Conservation (phyloP, 2,329 filamentous ascomycete species). For the Beauveria sp. region DNA sequence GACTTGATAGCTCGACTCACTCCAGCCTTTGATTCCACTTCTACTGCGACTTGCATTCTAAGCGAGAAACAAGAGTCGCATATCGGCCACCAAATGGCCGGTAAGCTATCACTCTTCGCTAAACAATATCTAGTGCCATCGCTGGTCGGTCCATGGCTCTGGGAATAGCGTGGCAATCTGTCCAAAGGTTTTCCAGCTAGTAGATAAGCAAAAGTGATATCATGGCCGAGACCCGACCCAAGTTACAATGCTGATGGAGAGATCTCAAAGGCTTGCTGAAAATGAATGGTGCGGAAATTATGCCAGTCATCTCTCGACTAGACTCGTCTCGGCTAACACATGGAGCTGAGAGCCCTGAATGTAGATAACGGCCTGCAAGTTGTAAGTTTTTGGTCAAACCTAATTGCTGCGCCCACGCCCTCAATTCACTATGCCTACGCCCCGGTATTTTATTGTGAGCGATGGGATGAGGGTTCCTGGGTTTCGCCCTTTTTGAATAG, state of each 20-base stretch:
- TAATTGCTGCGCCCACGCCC: not conserved
- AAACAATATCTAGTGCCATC: not conserved
- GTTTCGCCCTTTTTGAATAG: not conserved
- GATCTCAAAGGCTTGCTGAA: not conserved
- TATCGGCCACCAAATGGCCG: not conserved
- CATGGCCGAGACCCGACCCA: not conserved
- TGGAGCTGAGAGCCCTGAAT: not conserved
- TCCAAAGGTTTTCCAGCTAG: not conserved
- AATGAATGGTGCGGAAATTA: not conserved
- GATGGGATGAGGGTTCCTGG: not conserved
- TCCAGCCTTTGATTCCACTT: not conserved
- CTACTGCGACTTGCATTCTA: not conserved
- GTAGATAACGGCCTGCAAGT: not conserved
- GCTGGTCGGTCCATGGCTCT: not conserved
- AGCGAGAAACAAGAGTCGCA: not conserved
- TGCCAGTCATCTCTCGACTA: not conserved
- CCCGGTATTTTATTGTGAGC: not conserved
- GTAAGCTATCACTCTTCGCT: not conserved
- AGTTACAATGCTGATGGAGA: not conserved
- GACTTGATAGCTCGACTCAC: not conserved
- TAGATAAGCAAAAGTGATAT: not conserved
- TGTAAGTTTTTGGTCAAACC: not conserved
- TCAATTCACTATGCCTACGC: not conserved
- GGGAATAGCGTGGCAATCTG: not conserved
- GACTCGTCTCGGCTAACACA: not conserved